A percentile compares a stretch with the other conserved stretches of the same genome.
Evolutionary conservation across 805 yeast genomes (phyloP).

Genomic region (Novakomyces olei): DNA sequence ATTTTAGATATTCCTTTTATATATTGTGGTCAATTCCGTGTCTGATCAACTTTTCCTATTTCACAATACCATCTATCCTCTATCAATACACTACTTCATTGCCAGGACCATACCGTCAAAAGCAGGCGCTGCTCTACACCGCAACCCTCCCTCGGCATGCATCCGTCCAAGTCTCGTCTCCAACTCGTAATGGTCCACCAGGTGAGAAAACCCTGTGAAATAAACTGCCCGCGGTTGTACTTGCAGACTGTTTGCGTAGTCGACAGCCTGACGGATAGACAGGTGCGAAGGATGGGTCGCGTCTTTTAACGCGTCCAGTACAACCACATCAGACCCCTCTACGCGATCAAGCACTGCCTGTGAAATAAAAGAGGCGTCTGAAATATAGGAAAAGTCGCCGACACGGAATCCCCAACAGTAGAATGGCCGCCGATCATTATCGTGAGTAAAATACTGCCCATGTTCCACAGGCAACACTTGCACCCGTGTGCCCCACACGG

Average conservation of each 20-base stretch:
- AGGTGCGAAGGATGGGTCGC: conserved; percentile 3
- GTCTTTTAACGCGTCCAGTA: conserved; percentile 1
- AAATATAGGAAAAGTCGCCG: conserved; percentile 1
- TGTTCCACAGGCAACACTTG: conserved; percentile 2
- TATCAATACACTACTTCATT: too few relatives aligned
- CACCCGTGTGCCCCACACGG: background rate
- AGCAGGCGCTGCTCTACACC: too few relatives aligned
- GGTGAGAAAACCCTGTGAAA: conserved; percentile 1
- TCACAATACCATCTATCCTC: too few relatives aligned
- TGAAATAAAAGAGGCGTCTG: conserved; percentile 1
- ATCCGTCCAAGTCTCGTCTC: background rate
- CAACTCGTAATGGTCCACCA: background rate
- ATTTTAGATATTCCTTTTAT: too few relatives aligned
- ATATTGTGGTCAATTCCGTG: too few relatives aligned
- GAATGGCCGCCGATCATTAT: background rate
- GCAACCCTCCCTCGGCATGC: too few relatives aligned
- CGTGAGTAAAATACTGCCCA: background rate
- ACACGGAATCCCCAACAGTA: conserved; percentile 1
- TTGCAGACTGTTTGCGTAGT: background rate
- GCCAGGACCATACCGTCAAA: too few relatives aligned
- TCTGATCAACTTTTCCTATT: too few relatives aligned
- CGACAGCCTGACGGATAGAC: conserved; percentile 2
- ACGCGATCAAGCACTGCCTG: background rate
- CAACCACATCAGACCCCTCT: conserved; percentile 2
- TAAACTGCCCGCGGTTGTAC: background rate